phyloP scores from a whole-genome alignment of 305 asterid genomes.

The Coffea humblotiana region DNA sequence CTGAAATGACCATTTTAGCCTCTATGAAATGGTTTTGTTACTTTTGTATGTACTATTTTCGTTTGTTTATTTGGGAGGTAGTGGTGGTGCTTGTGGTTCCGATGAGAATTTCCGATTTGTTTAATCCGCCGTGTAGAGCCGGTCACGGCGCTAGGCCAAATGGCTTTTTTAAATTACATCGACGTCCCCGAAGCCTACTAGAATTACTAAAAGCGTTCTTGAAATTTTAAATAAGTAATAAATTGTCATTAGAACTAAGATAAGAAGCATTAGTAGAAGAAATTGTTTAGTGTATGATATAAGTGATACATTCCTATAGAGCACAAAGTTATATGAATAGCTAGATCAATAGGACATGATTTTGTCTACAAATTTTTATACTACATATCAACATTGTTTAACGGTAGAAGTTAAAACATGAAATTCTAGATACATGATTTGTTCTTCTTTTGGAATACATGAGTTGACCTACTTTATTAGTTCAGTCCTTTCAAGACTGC shows the following conservation, averaged over 20 bases:
- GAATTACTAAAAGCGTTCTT: not conserved
- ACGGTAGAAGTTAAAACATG: not conserved
- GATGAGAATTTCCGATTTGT: constrained; percentile 15
- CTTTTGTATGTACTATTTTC: too few relatives aligned
- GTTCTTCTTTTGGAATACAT: not conserved
- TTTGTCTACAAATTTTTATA: not conserved
- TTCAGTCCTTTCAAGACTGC: too few relatives aligned
- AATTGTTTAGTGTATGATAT: not conserved
- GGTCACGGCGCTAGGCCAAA: constrained; percentile 21
- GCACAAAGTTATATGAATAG: not conserved
- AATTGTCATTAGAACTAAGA: not conserved
- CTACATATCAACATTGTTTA: not conserved
- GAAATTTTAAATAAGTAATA: not conserved
- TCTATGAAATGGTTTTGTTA: not conserved
- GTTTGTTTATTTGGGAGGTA: not conserved
- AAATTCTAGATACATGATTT: not conserved
- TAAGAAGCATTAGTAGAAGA: not conserved
- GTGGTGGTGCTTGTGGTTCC: constrained; percentile 22
- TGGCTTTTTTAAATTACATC: not conserved
- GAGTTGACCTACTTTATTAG: too few relatives aligned
- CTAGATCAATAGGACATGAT: not conserved
- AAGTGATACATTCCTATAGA: not conserved
- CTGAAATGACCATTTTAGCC: constrained; percentile 38
- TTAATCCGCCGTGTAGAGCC: constrained; percentile 33
- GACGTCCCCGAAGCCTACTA: not conserved